phyloP scores from a whole-genome alignment of 257 asterid genomes.

The Haberlea rhodopensis region DNA sequence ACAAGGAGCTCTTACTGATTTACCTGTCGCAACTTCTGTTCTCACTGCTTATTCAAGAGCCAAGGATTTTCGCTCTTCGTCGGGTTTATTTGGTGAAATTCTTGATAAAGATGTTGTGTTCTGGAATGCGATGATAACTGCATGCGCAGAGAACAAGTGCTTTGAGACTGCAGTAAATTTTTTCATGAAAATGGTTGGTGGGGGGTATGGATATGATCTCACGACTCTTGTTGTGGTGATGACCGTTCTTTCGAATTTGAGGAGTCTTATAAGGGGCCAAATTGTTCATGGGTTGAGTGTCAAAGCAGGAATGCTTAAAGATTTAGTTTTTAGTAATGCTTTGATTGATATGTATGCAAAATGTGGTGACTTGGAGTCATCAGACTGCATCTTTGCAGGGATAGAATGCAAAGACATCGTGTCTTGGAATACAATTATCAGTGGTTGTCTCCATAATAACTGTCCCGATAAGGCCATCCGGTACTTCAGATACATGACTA shows the following conservation, averaged over 20 bases:
- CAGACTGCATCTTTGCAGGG: slow-evolving; percentile 42
- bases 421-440: slow-evolving; percentile 62
- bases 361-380: slow-evolving; percentile 49
- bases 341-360: slow-evolving; percentile 56
- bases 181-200: slow-evolving; percentile 45
- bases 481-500: slow-evolving; percentile 47
- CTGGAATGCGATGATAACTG: slow-evolving; percentile 69
- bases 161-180: slow-evolving; percentile 33
- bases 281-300: slow-evolving; percentile 52
- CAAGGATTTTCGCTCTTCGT: slow-evolving; percentile 37
- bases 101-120: slow-evolving; percentile 48
- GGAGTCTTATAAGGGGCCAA: slow-evolving; percentile 30
- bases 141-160: slow-evolving; percentile 38
- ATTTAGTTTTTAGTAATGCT: slow-evolving; percentile 47
- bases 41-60: slow-evolving; percentile 53
- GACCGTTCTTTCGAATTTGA: slow-evolving; percentile 42
- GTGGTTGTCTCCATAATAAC: slow-evolving; percentile 45
- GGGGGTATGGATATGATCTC: slow-evolving; percentile 42
- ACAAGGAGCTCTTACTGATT: slow-evolving; percentile 44
- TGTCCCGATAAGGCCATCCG: slow-evolving; percentile 39
- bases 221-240: slow-evolving; percentile 43
- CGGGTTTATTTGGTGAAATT: slow-evolving; percentile 45
- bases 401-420: slow-evolving; percentile 41
- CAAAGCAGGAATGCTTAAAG: slow-evolving; percentile 50
- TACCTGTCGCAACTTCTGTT: slow-evolving; percentile 42